Conservation (phyloP, 1,284 basidiomycete species). For the Phlebopus sp. region DNA sequence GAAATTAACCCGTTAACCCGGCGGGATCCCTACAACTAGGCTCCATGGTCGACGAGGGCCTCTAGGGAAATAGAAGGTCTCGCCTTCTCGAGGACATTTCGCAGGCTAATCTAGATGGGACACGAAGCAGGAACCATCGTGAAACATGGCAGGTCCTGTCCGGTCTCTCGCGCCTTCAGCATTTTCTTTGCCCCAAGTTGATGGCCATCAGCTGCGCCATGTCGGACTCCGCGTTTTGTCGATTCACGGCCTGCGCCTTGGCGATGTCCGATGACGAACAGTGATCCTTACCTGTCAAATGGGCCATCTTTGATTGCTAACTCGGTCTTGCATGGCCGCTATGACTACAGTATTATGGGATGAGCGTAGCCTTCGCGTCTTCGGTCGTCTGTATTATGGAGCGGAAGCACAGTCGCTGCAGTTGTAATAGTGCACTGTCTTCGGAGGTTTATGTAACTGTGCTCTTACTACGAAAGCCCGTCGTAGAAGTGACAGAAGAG, state of each 20-base stretch:
- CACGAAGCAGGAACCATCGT: conserved; percentile 20
- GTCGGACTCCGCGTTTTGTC: conserved; percentile 4
- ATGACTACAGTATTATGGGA: background rate
- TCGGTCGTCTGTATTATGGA: conserved; percentile 10
- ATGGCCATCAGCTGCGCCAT: conserved; percentile 12
- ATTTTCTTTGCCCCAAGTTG: too few species aligned
- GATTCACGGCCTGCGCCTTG: background rate
- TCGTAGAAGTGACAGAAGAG: conserved; percentile 16
- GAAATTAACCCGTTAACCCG: background rate
- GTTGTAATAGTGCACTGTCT: conserved; percentile 25
- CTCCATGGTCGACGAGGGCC: conserved; percentile 14
- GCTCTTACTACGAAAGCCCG: conserved; percentile 3
- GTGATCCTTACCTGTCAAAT: background rate
- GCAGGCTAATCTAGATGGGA: conserved; percentile 17
- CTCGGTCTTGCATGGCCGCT: too few species aligned
- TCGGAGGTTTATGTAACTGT: conserved; percentile 24
- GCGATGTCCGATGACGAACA: background rate
- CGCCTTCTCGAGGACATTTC: conserved; percentile 17
- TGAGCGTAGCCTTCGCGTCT: conserved; percentile 7
- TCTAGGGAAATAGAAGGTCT: conserved; percentile 8
- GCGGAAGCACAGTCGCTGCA: conserved; percentile 11
- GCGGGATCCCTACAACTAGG: background rate
- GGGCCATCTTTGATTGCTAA: too few species aligned
- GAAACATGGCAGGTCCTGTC: too few species aligned
- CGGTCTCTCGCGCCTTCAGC: too few species aligned